Evolutionary conservation across 2,329 filamentous ascomycete genomes (phyloP).

Genomic region (Drechslerella dactyloides): DNA sequence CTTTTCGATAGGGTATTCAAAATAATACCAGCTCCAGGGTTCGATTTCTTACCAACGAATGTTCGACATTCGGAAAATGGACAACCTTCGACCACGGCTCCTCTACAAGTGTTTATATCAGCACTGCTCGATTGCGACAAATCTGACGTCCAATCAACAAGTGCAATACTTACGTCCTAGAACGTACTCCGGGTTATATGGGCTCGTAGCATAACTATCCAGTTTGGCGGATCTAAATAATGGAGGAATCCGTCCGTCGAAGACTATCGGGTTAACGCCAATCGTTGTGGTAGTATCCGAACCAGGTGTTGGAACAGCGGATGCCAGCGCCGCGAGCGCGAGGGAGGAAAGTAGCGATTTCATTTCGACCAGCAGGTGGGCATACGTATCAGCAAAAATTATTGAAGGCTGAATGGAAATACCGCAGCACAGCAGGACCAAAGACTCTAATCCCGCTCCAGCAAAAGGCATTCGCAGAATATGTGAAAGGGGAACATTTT

Average conservation of each 20-base stretch:
- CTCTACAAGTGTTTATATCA: slow-evolving; percentile 19
- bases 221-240: slow-evolving; percentile 46
- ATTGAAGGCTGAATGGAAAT: too few species aligned
- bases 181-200: slow-evolving; percentile 53
- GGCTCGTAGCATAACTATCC: slow-evolving; percentile 50
- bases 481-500: too few species aligned
- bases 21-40: too few species aligned
- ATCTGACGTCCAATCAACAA: neutral
- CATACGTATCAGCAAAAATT: too few species aligned
- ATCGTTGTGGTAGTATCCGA: slow-evolving; percentile 26
- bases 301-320: slow-evolving; percentile 10
- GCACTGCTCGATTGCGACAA: neutral
- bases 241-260: slow-evolving; percentile 52
- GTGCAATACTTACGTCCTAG: slow-evolving; percentile 49
- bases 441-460: neutral
- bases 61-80: slow-evolving; percentile 50
- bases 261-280: slow-evolving; percentile 50
- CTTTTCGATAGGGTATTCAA: too few species aligned
- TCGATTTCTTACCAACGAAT: slow-evolving; percentile 51
- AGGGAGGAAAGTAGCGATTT: slow-evolving; percentile 25
- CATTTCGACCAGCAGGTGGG: slow-evolving; percentile 19
- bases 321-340: slow-evolving; percentile 22
- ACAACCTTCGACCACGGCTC: slow-evolving; percentile 51
- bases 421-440: slow-evolving; percentile 9
- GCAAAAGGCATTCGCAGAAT: too few species aligned